phyloP scores from a whole-genome alignment of 2,329 filamentous ascomycete species.

The Sclerotinia nivalis region DNA sequence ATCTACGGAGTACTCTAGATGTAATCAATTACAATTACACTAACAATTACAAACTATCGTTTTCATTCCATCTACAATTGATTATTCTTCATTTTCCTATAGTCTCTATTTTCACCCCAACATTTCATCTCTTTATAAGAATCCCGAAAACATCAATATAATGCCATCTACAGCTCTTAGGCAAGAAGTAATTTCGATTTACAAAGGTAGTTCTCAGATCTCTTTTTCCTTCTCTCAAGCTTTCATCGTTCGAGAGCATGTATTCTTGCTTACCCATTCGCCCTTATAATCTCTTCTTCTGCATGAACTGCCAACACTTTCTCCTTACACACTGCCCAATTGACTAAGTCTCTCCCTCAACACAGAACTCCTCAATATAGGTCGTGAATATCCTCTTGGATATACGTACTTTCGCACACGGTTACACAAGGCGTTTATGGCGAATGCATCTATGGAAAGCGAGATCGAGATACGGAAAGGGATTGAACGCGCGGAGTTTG shows the following conservation, averaged over 20 bases:
- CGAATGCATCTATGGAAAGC: slow-evolving; percentile 68
- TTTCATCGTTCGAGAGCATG: too few relatives aligned
- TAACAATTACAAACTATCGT: background rate
- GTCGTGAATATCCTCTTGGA: slow-evolving; percentile 83
- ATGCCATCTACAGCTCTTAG: slow-evolving; percentile 51
- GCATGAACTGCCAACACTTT: too few relatives aligned
- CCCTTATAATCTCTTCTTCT: too few relatives aligned
- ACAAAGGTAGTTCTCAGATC: slow-evolving; percentile 66
- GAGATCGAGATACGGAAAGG: slow-evolving; percentile 74
- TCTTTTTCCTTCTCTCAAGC: too few relatives aligned
- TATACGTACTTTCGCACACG: slow-evolving; percentile 79
- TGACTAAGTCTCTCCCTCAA: background rate
- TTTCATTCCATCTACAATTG: background rate
- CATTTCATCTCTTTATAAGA: background rate
- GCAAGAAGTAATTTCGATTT: slow-evolving; percentile 77
- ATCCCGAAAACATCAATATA: background rate
- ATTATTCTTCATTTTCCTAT: background rate
- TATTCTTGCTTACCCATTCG: too few relatives aligned
- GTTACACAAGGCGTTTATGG: slow-evolving; percentile 81
- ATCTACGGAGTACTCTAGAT: too few relatives aligned
- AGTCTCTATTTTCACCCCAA: background rate
- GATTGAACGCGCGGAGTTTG: slow-evolving; percentile 78
- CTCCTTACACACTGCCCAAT: too few relatives aligned
- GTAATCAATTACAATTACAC: background rate
- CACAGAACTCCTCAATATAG: slow-evolving; percentile 79